Conservation (phyloP, 257 asterid genomes). For the Penstemon newberryi region DNA sequence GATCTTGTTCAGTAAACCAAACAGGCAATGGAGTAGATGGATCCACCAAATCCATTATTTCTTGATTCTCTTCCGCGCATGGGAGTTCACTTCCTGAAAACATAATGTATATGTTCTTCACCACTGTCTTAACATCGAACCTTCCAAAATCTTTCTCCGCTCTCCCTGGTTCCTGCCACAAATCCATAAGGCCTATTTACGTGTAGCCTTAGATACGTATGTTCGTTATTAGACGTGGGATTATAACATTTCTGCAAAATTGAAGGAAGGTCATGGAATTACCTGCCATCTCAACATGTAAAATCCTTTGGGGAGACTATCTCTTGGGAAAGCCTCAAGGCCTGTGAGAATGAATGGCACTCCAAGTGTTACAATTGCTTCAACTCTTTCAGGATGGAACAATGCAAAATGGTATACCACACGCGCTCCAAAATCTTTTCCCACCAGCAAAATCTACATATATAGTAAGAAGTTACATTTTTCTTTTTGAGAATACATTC, state of each 20-base stretch:
- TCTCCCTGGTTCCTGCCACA: conserved; percentile 50
- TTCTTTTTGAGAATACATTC: too few species aligned
- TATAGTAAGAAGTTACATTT: not conserved
- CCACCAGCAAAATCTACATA: conserved; percentile 43
- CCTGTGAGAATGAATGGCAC: conserved; percentile 36
- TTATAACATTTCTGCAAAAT: not conserved
- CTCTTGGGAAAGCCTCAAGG: conserved; percentile 8
- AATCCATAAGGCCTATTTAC: not conserved
- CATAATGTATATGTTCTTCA: conserved; percentile 50
- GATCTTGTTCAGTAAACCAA: conserved; percentile 55
- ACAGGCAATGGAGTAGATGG: conserved; percentile 43
- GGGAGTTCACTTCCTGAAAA: conserved; percentile 51
- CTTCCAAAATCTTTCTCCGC: conserved; percentile 60
- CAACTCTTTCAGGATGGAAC: conserved; percentile 46
- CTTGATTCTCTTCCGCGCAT: conserved; percentile 42
- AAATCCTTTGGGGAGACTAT: conserved; percentile 41
- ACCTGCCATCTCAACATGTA: conserved; percentile 59
- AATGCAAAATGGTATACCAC: conserved; percentile 40
- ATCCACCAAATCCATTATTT: conserved; percentile 58
- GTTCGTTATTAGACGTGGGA: too few species aligned
- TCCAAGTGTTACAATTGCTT: conserved; percentile 47
- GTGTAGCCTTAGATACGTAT: too few species aligned
- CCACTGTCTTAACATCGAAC: conserved; percentile 44
- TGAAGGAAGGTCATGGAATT: not conserved
- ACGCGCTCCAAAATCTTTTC: conserved; percentile 48